These are phyloP conservation scores for Cicer arietinum DNA, from an alignment of 306 rosid genomes.

Conservation along the genomic window DNA sequence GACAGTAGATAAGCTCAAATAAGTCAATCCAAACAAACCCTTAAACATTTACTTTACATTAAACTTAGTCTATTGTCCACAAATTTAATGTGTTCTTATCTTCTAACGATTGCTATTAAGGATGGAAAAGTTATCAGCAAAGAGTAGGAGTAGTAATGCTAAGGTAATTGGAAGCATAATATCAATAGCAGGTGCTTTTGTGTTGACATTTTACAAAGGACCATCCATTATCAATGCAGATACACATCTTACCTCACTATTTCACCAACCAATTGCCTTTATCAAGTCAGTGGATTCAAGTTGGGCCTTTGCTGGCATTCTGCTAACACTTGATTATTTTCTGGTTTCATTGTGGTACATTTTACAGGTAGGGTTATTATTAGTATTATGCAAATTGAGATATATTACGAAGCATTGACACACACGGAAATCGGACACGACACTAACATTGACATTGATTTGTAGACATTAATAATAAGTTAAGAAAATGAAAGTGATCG, in stretches of 20 bases:
- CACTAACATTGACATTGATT: background rate
- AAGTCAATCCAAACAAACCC: too few relatives aligned
- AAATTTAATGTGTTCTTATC: conserved; percentile 3
- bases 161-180: conserved; percentile 78
- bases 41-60: background rate
- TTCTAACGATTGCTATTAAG: conserved; percentile 41
- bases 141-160: conserved; percentile 74
- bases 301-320: conserved; percentile 75
- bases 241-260: conserved; percentile 28
- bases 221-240: conserved; percentile 52
- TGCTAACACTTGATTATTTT: conserved; percentile 67
- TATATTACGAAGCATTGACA: background rate
- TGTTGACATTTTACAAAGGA: conserved; percentile 82
- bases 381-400: background rate
- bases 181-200: conserved; percentile 88
- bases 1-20: too few relatives aligned
- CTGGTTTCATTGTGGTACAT: conserved; percentile 83
- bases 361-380: conserved; percentile 61
- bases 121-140: conserved; percentile 72
- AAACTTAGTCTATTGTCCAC: conserved; percentile 1
- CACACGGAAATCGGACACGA: background rate
- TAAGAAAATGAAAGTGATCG: background rate
- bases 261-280: conserved; percentile 41
- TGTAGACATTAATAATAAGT: background rate
- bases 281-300: conserved; percentile 49